Percentiles rank a stretch among this genome's conserved stretches.
These are phyloP conservation scores for Aphanocladium album DNA, from an alignment of 2,329 filamentous ascomycete species.

Conservation along the genomic window DNA sequence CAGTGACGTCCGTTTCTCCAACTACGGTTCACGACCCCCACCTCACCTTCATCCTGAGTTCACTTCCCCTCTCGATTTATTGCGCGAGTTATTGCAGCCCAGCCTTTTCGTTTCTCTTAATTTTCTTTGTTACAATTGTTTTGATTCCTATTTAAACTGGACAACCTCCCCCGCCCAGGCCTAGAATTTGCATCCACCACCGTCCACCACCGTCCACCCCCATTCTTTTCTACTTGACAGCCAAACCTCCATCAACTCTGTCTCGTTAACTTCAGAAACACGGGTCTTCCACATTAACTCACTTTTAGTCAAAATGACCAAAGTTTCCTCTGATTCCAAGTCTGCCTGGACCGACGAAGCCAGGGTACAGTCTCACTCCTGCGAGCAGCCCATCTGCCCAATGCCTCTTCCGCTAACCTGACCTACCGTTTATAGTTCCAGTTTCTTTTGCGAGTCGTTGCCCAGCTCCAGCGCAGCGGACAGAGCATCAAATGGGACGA, in stretches of 20 bases:
- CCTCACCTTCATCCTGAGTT: neutral
- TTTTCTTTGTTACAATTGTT: neutral
- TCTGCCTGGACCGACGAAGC: constrained; percentile 8
- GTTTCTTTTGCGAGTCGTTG: constrained; percentile 16
- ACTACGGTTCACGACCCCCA: neutral
- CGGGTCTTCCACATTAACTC: neutral
- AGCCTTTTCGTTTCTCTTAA: neutral
- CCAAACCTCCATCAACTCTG: no score
- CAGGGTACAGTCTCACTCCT: neutral
- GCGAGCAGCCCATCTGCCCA: no score
- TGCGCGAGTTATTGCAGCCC: neutral
- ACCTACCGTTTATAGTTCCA: constrained; percentile 10
- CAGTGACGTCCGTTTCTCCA: neutral
- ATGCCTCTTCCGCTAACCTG: neutral
- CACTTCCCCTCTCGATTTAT: neutral
- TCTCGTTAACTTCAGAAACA: no score
- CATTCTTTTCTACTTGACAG: neutral
- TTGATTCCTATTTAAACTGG: neutral
- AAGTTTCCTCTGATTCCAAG: neutral
- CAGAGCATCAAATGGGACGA: constrained; percentile 16
- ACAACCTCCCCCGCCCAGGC: neutral
- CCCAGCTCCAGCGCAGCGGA: constrained; percentile 10
- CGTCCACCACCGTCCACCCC: neutral
- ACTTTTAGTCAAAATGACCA: neutral
- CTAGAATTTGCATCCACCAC: neutral